Percentiles rank a stretch among this genome's conserved stretches.
phyloP scores from a whole-genome alignment of 345 rosid genomes.

The Citrus hindsii region DNA sequence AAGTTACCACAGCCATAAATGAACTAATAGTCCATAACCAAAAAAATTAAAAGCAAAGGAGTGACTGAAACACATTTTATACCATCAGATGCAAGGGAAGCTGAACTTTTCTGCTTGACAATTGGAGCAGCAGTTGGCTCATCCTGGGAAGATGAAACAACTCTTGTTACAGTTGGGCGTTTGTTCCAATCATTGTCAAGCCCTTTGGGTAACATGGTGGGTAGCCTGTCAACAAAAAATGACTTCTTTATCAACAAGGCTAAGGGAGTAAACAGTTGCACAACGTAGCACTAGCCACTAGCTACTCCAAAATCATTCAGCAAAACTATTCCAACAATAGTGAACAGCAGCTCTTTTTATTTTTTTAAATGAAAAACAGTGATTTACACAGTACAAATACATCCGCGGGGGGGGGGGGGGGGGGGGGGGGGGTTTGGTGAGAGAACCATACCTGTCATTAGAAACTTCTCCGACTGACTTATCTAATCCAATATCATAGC shows the following conservation, averaged over 20 bases:
- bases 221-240: conserved; percentile 23
- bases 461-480: conserved; percentile 39
- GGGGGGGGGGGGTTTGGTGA: not conserved
- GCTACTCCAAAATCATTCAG: not conserved
- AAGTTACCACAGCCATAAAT: not conserved
- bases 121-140: conserved; percentile 37
- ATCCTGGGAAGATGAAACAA: conserved; percentile 52
- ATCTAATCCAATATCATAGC: conserved; percentile 31
- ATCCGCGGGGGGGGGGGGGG: too few relatives aligned
- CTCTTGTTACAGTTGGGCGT: conserved; percentile 36
- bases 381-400: not conserved
- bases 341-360: not conserved
- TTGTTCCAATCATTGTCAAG: conserved; percentile 37
- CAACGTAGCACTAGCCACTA: too few relatives aligned
- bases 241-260: not conserved
- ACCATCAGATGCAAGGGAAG: conserved; percentile 42
- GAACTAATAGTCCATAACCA: not conserved
- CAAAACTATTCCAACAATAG: not conserved
- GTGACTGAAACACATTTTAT: not conserved
- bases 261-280: not conserved
- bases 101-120: conserved; percentile 33
- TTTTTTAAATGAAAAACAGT: not conserved
- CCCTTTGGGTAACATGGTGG: conserved; percentile 35
- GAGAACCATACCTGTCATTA: conserved; percentile 41
- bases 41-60: not conserved